phyloP scores from a whole-genome alignment of 164 flowering plant species.

The grape (Vitis vinifera) region DNA sequence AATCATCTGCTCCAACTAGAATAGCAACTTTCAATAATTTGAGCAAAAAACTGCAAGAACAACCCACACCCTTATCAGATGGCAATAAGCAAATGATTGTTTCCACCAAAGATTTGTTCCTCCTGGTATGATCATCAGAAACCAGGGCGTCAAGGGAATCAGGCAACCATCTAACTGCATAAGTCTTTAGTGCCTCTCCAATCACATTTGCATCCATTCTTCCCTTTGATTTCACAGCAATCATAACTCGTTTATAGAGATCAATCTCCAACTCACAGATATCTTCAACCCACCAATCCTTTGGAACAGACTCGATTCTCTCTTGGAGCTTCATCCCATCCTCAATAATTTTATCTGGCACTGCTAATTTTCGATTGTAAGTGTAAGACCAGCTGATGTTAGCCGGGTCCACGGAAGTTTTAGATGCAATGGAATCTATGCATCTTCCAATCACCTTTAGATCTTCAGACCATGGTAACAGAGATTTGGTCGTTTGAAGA shows the following conservation, averaged over 20 bases:
- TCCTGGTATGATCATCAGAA: conserved; percentile 46
- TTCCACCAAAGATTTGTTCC: conserved; percentile 64
- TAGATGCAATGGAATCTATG: conserved; percentile 83
- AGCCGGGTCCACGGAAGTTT: conserved; percentile 76
- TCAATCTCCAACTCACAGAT: conserved; percentile 84
- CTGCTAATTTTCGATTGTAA: conserved; percentile 55
- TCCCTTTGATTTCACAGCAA: conserved; percentile 75
- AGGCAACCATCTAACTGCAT: conserved; percentile 81
- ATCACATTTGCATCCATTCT: conserved; percentile 70
- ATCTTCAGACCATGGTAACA: conserved; percentile 79
- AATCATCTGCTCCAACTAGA: conserved; percentile 65
- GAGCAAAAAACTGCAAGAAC: conserved; percentile 82
- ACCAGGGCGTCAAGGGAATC: conserved; percentile 51
- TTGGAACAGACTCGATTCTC: conserved; percentile 54
- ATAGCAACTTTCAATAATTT: conserved; percentile 70
- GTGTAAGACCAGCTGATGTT: conserved; percentile 79
- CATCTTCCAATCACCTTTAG: conserved; percentile 81
- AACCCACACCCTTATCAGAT: conserved; percentile 46
- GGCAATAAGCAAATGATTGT: conserved; percentile 72
- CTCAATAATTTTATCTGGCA: conserved; percentile 33
- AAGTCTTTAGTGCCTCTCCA: conserved; percentile 75
- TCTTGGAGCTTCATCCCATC: conserved; percentile 27
- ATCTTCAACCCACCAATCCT: conserved; percentile 97
- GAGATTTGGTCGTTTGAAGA: conserved; percentile 72
- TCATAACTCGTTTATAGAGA: conserved; percentile 70